phyloP scores from a whole-genome alignment of 1,284 basidiomycete species.

The Neonothopanus nambi region DNA sequence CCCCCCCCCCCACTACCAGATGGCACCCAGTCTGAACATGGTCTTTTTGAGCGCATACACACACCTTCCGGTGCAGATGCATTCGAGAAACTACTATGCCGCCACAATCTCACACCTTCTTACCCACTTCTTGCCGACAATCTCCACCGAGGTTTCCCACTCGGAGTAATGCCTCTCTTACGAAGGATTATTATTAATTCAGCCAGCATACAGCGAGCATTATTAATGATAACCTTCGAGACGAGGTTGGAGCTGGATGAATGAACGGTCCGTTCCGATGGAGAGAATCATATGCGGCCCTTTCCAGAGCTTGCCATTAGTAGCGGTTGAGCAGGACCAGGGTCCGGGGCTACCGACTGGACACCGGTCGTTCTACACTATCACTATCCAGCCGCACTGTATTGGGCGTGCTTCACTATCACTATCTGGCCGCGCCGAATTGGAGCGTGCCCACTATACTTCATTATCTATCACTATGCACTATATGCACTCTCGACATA shows the following conservation, averaged over 20 bases:
- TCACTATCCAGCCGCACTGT: slow-evolving; percentile 25
- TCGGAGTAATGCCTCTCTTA: slow-evolving; percentile 18
- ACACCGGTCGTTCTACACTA: slow-evolving; percentile 22
- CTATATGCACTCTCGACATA: slow-evolving; percentile 29
- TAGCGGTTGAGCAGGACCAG: slow-evolving; percentile 20
- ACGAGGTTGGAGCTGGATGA: not conserved
- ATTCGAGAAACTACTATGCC: not conserved
- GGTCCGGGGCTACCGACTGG: slow-evolving; percentile 23
- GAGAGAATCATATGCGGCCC: slow-evolving; percentile 22
- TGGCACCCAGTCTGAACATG: not conserved
- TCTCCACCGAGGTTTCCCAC: slow-evolving; percentile 16
- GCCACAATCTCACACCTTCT: slow-evolving; percentile 10
- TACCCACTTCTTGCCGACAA: slow-evolving; percentile 31
- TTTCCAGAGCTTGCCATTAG: slow-evolving; percentile 26
- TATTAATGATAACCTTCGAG: slow-evolving; percentile 5
- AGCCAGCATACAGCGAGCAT: slow-evolving; percentile 1
- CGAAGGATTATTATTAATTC: slow-evolving; percentile 6
- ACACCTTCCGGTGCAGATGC: slow-evolving; percentile 2
- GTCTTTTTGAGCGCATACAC: not conserved
- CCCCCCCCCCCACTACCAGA: not conserved
- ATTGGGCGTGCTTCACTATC: too few relatives aligned
- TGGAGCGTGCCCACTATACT: too few relatives aligned
- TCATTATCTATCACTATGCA: too few relatives aligned
- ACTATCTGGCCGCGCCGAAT: slow-evolving; percentile 26
- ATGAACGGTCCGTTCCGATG: slow-evolving; percentile 6